A percentile compares a stretch with the other conserved stretches of the same genome.
Evolutionary conservation across 2,329 filamentous ascomycete species (phyloP).

Genomic region (Cercospora berteroae): DNA sequence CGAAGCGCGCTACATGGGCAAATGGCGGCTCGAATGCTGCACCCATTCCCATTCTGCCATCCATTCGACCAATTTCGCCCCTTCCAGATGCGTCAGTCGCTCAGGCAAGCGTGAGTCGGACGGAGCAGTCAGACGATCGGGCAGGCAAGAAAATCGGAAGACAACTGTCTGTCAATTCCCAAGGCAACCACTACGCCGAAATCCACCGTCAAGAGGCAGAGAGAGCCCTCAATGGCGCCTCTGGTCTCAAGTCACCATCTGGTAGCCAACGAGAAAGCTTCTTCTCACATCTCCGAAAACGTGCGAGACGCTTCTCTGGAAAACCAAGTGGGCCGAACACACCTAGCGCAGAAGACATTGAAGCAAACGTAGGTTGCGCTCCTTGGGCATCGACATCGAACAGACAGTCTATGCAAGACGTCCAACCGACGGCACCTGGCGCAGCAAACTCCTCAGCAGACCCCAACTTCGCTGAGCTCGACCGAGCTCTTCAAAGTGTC

Average conservation of each 20-base stretch:
- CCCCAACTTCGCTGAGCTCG: slow-evolving; percentile 58
- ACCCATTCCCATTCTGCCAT: slow-evolving; percentile 93
- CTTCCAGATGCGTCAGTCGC: slow-evolving; percentile 90
- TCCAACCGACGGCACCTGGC: slow-evolving; percentile 53
- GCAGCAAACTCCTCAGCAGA: slow-evolving; percentile 47
- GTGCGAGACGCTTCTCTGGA: slow-evolving; percentile 86
- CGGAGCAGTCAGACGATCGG: slow-evolving; percentile 54
- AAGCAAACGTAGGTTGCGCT: slow-evolving; percentile 87
- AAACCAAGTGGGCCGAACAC: slow-evolving; percentile 80
- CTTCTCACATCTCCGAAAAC: slow-evolving; percentile 94
- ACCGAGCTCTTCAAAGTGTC: slow-evolving; percentile 60
- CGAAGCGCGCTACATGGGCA: slow-evolving; percentile 90
- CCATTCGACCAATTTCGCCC: slow-evolving; percentile 92
- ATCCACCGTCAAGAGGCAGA: slow-evolving; percentile 88
- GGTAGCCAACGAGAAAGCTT: slow-evolving; percentile 89
- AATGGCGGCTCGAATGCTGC: slow-evolving; percentile 71
- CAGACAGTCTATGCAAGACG: slow-evolving; percentile 67
- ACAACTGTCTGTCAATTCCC: slow-evolving; percentile 87
- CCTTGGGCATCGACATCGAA: slow-evolving; percentile 69
- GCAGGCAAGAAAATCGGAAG: slow-evolving; percentile 86
- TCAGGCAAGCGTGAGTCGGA: slow-evolving; percentile 69
- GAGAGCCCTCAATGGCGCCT: slow-evolving; percentile 79
- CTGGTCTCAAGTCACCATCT: slow-evolving; percentile 71
- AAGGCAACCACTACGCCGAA: slow-evolving; percentile 89
- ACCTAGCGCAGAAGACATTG: slow-evolving; percentile 78